phyloP scores from a whole-genome alignment of 306 rosid species.

The Vicia faba region DNA sequence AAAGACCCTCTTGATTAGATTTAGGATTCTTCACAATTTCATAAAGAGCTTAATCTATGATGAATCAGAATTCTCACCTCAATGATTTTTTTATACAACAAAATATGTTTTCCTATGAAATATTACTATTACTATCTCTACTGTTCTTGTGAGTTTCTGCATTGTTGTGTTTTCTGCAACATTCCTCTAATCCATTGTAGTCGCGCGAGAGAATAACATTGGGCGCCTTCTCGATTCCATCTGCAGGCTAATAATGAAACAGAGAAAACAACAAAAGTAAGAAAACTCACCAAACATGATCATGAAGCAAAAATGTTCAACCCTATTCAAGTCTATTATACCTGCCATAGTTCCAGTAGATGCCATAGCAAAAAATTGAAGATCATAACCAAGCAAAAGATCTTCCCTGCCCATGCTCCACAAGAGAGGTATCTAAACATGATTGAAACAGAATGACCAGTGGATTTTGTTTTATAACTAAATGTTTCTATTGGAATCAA shows the following conservation, averaged over 20 bases:
- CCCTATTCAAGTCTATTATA: conserved; percentile 36
- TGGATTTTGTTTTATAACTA: conserved; percentile 25
- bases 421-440: conserved; percentile 70
- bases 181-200: conserved; percentile 41
- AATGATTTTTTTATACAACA: neutral
- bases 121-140: neutral
- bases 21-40: neutral
- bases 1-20: conserved; percentile 1
- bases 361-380: conserved; percentile 71
- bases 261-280: neutral
- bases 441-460: conserved; percentile 41
- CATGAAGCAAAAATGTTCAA: neutral
- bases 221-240: conserved; percentile 65
- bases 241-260: conserved; percentile 59
- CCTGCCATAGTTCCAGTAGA: conserved; percentile 73
- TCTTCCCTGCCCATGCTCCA: conserved; percentile 93
- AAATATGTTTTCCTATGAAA: neutral
- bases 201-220: conserved; percentile 47
- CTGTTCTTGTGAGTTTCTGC: conserved; percentile 2
- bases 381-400: conserved; percentile 85
- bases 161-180: conserved; percentile 16
- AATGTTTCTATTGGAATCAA: conserved; percentile 11
- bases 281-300: neutral
- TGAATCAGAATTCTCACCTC: neutral
- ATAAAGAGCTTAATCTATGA: neutral